Base-by-base conservation (phyloP, 2,329 filamentous ascomycete species). In the Colletotrichum euphorbiae region DNA sequence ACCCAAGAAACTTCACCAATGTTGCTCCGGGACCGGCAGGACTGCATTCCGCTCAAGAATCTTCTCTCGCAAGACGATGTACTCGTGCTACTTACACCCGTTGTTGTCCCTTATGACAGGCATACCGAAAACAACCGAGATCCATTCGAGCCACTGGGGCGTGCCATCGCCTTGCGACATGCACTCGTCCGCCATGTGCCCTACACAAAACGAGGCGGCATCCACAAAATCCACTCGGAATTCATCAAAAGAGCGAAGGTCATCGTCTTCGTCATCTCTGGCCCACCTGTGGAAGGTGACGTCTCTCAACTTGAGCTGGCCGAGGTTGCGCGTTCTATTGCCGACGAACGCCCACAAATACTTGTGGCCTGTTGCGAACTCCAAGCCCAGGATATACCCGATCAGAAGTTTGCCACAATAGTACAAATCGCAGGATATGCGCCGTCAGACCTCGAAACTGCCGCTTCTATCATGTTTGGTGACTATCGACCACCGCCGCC, bases 91-190 rank as follows among this genome's bases (percentile, higher is more conserved):
- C 77, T 90, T 38, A 89, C 89, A 6, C 88, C 89, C 1, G 83
- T 85, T 28, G 83, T 87, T 38, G 75, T 82, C 21, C 86, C 82
- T 52, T 74, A 80, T 70, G 80, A 78, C 72, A 78, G 77, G 67
- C 78, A 78, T 71, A 72, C 79, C 50, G 73, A 78, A 50, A 80
- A 82, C 68, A 78, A 77, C 50, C 82, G 79, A 73, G 92, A 94
- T 75, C 92, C 91, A 0, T 94, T 94, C 74, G 91, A 94, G 76
- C 84, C 86, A 13, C 81, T 94, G 17, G 92, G 91, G 19, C 84
- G 85, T 70, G 85, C 88, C 50, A 77, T 94, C 55, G 86, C 88
- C 55, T 81, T 79, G 55, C 82, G 85, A 71, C 89, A 91, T 73
- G 79, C 84, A 3, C 84, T 83, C 76, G 83, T 94, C 69, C 87